phyloP scores from a whole-genome alignment of 768 basidiomycete genomes.

The Boletellus ananiceps region DNA sequence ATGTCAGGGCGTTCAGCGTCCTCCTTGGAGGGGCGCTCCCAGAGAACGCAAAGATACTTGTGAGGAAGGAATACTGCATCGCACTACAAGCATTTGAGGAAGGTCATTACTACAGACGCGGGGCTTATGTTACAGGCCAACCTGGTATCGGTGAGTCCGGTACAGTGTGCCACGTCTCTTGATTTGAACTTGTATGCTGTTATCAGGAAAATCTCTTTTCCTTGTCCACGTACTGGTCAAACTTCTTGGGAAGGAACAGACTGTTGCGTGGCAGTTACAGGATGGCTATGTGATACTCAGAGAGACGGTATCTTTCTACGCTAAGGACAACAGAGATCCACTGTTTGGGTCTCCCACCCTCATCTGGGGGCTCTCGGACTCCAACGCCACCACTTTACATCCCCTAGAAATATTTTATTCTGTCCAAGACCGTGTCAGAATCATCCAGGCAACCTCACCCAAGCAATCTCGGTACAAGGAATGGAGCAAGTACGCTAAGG shows the following conservation, averaged over 20 bases:
- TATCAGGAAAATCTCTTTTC: slow-evolving; percentile 1
- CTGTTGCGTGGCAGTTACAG: background rate
- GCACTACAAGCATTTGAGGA: background rate
- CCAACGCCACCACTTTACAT: background rate
- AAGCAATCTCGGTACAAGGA: no score
- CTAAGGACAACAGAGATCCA: no score
- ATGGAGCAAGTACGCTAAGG: no score
- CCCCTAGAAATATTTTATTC: background rate
- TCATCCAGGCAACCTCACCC: no score
- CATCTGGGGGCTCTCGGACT: slow-evolving; percentile 1
- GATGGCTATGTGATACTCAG: background rate
- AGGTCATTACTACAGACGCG: background rate
- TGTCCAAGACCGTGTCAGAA: no score
- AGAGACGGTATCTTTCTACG: background rate
- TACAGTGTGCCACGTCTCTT: no score
- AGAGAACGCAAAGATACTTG: background rate
- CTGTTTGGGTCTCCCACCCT: no score
- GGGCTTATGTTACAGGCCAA: slow-evolving; percentile 1
- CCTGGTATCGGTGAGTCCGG: slow-evolving; percentile 2
- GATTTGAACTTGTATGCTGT: background rate
- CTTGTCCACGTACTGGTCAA: background rate
- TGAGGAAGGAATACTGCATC: background rate
- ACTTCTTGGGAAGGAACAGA: background rate
- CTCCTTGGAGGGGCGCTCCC: background rate
- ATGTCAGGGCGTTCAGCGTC: no score